phyloP scores from a whole-genome alignment of 2,329 filamentous ascomycete genomes.

The Sphaerulina musiva region DNA sequence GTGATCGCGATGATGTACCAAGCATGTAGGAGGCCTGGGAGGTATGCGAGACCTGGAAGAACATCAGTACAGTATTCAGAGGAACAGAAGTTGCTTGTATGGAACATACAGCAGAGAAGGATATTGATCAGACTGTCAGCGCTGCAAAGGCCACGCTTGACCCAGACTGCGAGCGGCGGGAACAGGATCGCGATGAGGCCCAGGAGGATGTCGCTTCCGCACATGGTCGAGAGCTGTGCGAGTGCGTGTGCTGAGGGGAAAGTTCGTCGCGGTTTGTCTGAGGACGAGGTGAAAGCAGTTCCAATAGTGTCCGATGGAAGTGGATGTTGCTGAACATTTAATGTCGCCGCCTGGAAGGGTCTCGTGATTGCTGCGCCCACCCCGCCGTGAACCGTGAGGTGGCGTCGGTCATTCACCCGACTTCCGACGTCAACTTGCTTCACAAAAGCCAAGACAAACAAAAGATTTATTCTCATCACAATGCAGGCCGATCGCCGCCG shows the following conservation, averaged over 20 bases:
- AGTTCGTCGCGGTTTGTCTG: not conserved
- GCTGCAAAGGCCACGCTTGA: constrained; percentile 88
- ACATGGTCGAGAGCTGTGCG: constrained; percentile 41
- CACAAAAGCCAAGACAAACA: constrained; percentile 7
- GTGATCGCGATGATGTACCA: constrained; percentile 97
- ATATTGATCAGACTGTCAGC: constrained; percentile 94
- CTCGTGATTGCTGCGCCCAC: not conserved
- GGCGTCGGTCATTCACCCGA: not conserved
- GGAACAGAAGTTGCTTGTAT: not conserved
- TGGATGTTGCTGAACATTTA: not conserved
- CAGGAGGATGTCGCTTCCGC: constrained; percentile 55
- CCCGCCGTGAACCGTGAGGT: no score
- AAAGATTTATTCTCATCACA: constrained; percentile 1
- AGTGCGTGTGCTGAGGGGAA: not conserved
- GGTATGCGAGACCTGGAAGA: constrained; percentile 35
- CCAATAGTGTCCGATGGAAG: not conserved
- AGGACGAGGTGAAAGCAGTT: not conserved
- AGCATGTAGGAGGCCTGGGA: constrained; percentile 85
- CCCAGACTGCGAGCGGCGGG: constrained; percentile 67
- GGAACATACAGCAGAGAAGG: constrained; percentile 58
- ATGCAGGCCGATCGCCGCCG: constrained; percentile 70
- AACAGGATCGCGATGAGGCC: constrained; percentile 56
- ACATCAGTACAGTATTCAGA: constrained; percentile 1
- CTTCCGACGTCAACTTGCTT: constrained; percentile 5
- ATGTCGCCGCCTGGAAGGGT: constrained; percentile 11